phyloP scores from a whole-genome alignment of 2,329 filamentous ascomycete genomes.

The Nothophaeocryptopus gaeumannii region DNA sequence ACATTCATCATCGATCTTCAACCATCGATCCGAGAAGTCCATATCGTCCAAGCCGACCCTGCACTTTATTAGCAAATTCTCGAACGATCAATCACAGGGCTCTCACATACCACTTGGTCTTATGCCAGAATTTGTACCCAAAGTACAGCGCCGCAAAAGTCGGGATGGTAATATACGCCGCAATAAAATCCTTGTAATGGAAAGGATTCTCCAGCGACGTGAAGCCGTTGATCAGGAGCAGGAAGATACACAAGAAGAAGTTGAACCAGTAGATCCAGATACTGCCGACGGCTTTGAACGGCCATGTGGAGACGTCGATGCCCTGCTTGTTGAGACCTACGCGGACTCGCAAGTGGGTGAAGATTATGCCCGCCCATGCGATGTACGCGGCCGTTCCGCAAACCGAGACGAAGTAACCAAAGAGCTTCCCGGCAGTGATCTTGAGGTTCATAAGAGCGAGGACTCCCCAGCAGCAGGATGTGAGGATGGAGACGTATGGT shows the following conservation, averaged over 20 bases:
- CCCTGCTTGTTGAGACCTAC: not conserved
- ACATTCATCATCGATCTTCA: not conserved
- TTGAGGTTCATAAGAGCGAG: slow-evolving; percentile 2
- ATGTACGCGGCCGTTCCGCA: slow-evolving; percentile 3
- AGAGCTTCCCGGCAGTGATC: slow-evolving; percentile 3
- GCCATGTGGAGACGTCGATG: not conserved
- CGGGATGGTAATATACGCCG: slow-evolving; percentile 6
- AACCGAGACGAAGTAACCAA: not conserved
- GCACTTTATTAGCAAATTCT: not conserved
- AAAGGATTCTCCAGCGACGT: slow-evolving; percentile 1
- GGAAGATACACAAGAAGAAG: slow-evolving; percentile 2
- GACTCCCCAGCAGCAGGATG: slow-evolving; percentile 1
- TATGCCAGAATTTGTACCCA: slow-evolving; percentile 3
- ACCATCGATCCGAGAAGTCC: slow-evolving; percentile 3
- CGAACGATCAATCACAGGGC: not conserved
- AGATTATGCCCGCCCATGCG: slow-evolving; percentile 3
- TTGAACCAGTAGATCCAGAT: slow-evolving; percentile 6
- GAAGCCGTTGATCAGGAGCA: slow-evolving; percentile 4
- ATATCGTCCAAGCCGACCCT: slow-evolving; percentile 4
- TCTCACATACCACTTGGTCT: slow-evolving; percentile 1
- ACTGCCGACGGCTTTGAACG: not conserved
- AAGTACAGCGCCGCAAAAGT: not conserved
- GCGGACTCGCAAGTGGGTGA: slow-evolving; percentile 3
- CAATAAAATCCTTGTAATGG: slow-evolving; percentile 1
- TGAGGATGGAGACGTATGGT: not conserved